phyloP scores from a whole-genome alignment of 257 asterid species.

The Capsicum chinense region DNA sequence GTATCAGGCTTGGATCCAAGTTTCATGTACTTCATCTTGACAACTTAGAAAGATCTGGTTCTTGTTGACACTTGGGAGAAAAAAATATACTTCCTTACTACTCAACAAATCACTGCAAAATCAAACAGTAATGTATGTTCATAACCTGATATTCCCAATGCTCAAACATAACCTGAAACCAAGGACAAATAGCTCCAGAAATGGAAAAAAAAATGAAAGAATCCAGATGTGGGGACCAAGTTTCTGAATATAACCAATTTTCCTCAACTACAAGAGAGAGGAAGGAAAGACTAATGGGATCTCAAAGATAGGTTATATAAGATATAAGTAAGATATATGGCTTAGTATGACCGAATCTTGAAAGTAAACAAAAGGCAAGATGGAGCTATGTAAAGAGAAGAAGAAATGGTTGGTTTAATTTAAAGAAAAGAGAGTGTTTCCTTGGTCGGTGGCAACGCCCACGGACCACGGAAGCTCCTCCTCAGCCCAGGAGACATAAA shows the following conservation, averaged over 20 bases:
- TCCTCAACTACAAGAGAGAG: constrained; percentile 43
- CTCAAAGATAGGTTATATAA: constrained; percentile 40
- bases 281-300: constrained; percentile 48
- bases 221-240: constrained; percentile 69
- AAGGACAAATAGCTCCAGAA: constrained; percentile 47
- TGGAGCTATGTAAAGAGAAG: constrained; percentile 38
- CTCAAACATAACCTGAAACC: constrained; percentile 53
- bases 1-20: constrained; percentile 97
- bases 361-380: constrained; percentile 48
- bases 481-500: constrained; percentile 85
- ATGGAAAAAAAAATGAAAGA: constrained; percentile 43
- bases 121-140: constrained; percentile 38
- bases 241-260: constrained; percentile 51
- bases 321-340: constrained; percentile 37
- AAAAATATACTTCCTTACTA: constrained; percentile 37
- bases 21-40: constrained; percentile 96
- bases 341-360: constrained; percentile 76
- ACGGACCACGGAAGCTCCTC: constrained; percentile 72
- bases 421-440: constrained; percentile 70
- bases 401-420: constrained; percentile 30
- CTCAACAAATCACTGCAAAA: constrained; percentile 51
- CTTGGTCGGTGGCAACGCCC: constrained; percentile 95
- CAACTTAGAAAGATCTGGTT: constrained; percentile 50
- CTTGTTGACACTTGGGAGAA: constrained; percentile 30
- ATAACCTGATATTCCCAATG: constrained; percentile 49